phyloP scores from a whole-genome alignment of 2,329 filamentous ascomycete genomes.

The Onygenales sp. region DNA sequence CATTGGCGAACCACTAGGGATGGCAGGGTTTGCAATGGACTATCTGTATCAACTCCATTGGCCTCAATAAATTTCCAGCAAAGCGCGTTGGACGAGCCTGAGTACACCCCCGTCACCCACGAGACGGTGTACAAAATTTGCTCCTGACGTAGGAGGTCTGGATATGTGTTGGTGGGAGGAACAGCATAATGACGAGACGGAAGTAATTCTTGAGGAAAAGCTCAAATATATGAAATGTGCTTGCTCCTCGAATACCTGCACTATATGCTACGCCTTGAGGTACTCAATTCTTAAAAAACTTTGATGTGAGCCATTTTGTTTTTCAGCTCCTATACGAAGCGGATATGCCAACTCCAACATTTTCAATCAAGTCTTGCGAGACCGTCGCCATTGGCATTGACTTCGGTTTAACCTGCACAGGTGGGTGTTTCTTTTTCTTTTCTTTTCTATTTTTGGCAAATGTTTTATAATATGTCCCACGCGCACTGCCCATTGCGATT shows the following conservation, averaged over 20 bases:
- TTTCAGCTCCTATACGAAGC: not conserved
- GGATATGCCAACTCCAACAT: not conserved
- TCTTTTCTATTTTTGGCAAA: not conserved
- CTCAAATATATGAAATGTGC: too few species aligned
- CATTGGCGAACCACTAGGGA: not conserved
- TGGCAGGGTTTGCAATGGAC: not conserved
- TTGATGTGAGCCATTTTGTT: not conserved
- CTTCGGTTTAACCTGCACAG: conserved; percentile 1
- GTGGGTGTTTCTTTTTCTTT: not conserved
- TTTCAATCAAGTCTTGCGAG: not conserved
- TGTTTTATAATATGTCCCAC: not conserved
- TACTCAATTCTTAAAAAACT: too few species aligned
- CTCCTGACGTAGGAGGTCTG: too few species aligned
- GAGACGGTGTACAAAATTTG: too few species aligned
- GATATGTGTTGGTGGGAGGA: too few species aligned
- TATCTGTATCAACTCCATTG: not conserved
- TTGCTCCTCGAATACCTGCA: too few species aligned
- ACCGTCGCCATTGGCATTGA: conserved; percentile 3
- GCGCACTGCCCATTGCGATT: too few species aligned
- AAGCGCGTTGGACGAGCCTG: not conserved
- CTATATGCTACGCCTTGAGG: too few species aligned
- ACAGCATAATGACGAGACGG: too few species aligned
- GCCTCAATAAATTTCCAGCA: not conserved
- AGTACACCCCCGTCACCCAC: too few species aligned
- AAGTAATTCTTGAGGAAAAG: too few species aligned